Conservation (phyloP, 2,329 filamentous ascomycete genomes). For the Myotisia sp. region DNA sequence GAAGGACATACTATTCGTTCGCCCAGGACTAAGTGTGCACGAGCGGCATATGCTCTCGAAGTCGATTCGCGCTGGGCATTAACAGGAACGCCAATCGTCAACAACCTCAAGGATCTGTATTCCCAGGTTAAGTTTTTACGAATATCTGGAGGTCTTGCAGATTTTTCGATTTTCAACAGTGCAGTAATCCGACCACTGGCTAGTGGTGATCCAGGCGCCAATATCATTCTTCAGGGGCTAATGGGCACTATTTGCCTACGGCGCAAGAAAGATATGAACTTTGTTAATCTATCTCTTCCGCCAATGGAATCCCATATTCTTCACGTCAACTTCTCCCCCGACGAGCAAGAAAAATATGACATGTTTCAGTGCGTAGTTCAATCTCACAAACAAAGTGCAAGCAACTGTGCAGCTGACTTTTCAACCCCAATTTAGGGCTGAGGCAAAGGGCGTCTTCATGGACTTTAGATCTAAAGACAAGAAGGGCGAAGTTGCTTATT, state of each 20-base stretch:
- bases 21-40: conserved; percentile 54
- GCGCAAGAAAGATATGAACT: conserved; percentile 75
- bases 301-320: conserved; percentile 65
- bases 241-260: conserved; percentile 71
- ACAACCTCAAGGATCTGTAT: conserved; percentile 66
- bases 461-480: conserved; percentile 40
- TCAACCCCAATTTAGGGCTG: conserved; percentile 33
- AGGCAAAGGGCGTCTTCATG: conserved; percentile 59
- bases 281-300: conserved; percentile 67
- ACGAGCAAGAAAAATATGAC: conserved; percentile 66
- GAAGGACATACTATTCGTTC: conserved; percentile 77
- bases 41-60: conserved; percentile 52
- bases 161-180: conserved; percentile 57
- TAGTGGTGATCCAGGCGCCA: conserved; percentile 42
- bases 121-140: conserved; percentile 64
- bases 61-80: conserved; percentile 66
- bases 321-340: conserved; percentile 54
- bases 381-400: conserved; percentile 11
- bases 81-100: conserved; percentile 71
- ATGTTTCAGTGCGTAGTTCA: conserved; percentile 45
- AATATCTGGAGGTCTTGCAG: conserved; percentile 61
- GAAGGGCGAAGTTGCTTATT: conserved; percentile 45
- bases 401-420: conserved; percentile 5
- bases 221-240: conserved; percentile 54
- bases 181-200: conserved; percentile 56